Evolutionary conservation across 2,329 filamentous ascomycete species (phyloP).

Genomic region (Talaromyces islandicus): DNA sequence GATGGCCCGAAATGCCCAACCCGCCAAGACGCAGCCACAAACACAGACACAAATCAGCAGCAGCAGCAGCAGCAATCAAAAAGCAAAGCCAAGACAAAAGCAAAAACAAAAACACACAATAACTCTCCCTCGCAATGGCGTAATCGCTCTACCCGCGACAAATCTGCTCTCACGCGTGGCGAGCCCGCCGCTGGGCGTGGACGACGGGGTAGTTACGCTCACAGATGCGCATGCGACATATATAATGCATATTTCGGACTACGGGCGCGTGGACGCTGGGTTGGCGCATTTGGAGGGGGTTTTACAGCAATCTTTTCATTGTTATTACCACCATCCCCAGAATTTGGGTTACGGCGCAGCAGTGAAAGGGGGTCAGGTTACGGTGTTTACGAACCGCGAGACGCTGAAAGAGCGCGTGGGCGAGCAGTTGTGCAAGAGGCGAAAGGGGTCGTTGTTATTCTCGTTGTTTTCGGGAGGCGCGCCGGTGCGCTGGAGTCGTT

Average conservation of each 20-base stretch:
- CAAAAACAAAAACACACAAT: not conserved
- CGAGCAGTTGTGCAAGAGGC: not conserved
- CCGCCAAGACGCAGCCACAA: not conserved
- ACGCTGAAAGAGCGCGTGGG: not conserved
- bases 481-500: not conserved
- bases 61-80: no score
- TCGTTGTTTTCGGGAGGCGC: not conserved
- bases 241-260: not conserved
- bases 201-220: not conserved
- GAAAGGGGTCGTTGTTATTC: not conserved
- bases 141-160: not conserved
- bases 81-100: not conserved
- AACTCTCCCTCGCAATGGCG: not conserved
- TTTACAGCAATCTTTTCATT: not conserved
- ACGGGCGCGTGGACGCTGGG: not conserved
- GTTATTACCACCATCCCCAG: not conserved
- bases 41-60: not conserved
- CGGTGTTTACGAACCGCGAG: not conserved
- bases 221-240: not conserved
- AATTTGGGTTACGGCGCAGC: not conserved
- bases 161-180: not conserved
- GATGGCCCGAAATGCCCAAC: not conserved
- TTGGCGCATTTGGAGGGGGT: not conserved
- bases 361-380: not conserved
- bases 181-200: not conserved